phyloP scores from a whole-genome alignment of 2,329 filamentous ascomycete species.

The Diaporthe ilicicola region DNA sequence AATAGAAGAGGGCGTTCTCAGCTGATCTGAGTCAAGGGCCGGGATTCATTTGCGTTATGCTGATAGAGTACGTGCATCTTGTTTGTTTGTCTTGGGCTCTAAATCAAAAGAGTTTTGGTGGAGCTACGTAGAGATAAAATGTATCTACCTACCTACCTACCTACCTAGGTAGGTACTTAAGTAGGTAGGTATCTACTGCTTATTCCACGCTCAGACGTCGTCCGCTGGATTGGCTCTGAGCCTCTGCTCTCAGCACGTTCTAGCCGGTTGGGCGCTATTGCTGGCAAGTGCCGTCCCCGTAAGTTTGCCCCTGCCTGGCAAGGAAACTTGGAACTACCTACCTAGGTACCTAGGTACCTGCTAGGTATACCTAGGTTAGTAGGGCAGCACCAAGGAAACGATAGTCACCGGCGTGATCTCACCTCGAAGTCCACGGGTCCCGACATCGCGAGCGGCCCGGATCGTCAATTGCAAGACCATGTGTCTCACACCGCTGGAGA shows the following conservation, averaged over 20 bases:
- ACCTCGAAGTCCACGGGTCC: background rate
- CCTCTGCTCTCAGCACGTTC: background rate
- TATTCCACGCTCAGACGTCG: background rate
- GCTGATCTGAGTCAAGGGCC: background rate
- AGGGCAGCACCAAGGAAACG: background rate
- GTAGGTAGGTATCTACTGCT: no score
- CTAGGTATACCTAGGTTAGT: no score
- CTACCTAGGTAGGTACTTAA: no score
- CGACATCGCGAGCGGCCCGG: background rate
- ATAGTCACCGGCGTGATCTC: background rate
- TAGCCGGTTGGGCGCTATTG: background rate
- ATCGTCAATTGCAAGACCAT: background rate
- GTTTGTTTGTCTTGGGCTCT: background rate
- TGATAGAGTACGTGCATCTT: conserved; percentile 5
- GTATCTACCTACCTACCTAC: no score
- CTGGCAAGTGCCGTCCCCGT: conserved; percentile 18
- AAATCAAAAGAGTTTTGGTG: background rate
- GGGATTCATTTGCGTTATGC: background rate
- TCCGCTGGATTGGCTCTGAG: background rate
- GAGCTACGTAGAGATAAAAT: background rate
- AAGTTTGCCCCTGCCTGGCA: background rate
- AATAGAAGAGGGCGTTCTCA: background rate
- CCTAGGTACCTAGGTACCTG: no score
- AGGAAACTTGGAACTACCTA: background rate
- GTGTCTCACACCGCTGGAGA: background rate